Percentiles rank a stretch among this genome's conserved stretches.
Conservation (phyloP, 1,284 basidiomycete species). For the Paramarasmius palmivorus region DNA sequence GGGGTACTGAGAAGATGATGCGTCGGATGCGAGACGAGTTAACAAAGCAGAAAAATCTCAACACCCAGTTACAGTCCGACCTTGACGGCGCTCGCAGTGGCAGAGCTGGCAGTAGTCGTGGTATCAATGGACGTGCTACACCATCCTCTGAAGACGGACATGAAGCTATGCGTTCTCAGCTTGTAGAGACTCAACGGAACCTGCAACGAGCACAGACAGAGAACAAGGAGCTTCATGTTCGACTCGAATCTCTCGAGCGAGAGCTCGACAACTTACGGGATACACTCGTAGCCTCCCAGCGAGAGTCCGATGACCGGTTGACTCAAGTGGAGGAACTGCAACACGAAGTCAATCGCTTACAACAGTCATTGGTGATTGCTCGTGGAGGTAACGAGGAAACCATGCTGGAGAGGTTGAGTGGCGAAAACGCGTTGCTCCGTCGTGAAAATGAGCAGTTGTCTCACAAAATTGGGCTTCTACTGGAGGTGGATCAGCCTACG, state of each 20-base stretch:
- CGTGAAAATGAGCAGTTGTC: slow-evolving; percentile 84
- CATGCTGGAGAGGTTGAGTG: slow-evolving; percentile 71
- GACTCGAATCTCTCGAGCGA: slow-evolving; percentile 74
- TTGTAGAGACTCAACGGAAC: slow-evolving; percentile 73
- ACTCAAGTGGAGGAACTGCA: slow-evolving; percentile 78
- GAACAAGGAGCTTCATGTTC: slow-evolving; percentile 75
- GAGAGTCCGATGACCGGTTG: slow-evolving; percentile 74
- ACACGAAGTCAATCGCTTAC: slow-evolving; percentile 77
- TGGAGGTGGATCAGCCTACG: slow-evolving; percentile 78
- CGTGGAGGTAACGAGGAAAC: slow-evolving; percentile 75
- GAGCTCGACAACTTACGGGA: slow-evolving; percentile 75
- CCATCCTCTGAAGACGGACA: slow-evolving; percentile 72
- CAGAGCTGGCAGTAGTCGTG: slow-evolving; percentile 41
- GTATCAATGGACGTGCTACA: slow-evolving; percentile 75
- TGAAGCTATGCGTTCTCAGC: slow-evolving; percentile 65
- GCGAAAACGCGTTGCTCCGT: slow-evolving; percentile 75
- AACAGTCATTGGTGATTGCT: slow-evolving; percentile 74
- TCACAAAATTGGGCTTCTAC: slow-evolving; percentile 83
- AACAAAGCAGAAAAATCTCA: slow-evolving; percentile 84
- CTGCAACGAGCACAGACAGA: slow-evolving; percentile 67
- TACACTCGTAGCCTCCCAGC: slow-evolving; percentile 69
- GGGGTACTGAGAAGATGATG: slow-evolving; percentile 99
- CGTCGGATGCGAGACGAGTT: slow-evolving; percentile 95
- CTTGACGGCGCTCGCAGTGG: slow-evolving; percentile 68
- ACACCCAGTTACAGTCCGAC: slow-evolving; percentile 78